Percentiles rank a stretch among this genome's conserved stretches.
Evolutionary conservation across 768 basidiomycete species (phyloP).

Genomic region (Tricholoma flavovirens): DNA sequence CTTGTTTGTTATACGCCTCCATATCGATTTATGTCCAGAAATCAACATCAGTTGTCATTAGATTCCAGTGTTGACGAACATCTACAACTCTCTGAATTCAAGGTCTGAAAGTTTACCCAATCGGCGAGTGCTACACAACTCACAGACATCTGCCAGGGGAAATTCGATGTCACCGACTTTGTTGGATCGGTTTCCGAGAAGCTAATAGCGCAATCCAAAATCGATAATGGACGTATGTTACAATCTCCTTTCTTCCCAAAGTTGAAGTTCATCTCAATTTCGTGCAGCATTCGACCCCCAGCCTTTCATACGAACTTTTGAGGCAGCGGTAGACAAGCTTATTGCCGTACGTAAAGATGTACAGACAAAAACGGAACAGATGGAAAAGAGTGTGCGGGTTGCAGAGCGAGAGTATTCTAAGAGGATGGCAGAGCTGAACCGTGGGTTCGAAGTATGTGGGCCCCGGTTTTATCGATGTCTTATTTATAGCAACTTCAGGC

Average conservation of each 20-base stretch:
- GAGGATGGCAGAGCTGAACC: conserved; percentile 89
- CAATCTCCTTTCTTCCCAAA: not conserved
- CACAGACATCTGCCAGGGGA: conserved; percentile 45
- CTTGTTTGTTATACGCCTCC: not conserved
- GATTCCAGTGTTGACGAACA: conserved; percentile 53
- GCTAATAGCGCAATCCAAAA: conserved; percentile 81
- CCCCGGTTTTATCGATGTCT: not conserved
- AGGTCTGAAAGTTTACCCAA: conserved; percentile 29
- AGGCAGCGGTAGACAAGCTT: conserved; percentile 83
- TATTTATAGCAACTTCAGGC: conserved; percentile 42
- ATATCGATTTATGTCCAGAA: conserved; percentile 9
- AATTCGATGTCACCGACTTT: conserved; percentile 91
- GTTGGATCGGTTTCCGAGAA: conserved; percentile 82
- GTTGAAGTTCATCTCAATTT: conserved; percentile 2
- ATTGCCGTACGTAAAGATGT: conserved; percentile 87
- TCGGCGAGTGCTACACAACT: not conserved
- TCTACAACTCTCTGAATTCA: conserved; percentile 48
- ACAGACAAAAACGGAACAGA: conserved; percentile 81
- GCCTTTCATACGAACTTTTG: conserved; percentile 90
- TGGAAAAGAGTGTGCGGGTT: conserved; percentile 85
- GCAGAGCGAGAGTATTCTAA: conserved; percentile 93
- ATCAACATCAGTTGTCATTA: conserved; percentile 18
- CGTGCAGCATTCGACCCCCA: conserved; percentile 84
- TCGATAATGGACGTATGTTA: conserved; percentile 66
- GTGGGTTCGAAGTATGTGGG: conserved; percentile 80